phyloP scores from a whole-genome alignment of 2,329 filamentous ascomycete genomes.

The Aspergillus calidoustus region DNA sequence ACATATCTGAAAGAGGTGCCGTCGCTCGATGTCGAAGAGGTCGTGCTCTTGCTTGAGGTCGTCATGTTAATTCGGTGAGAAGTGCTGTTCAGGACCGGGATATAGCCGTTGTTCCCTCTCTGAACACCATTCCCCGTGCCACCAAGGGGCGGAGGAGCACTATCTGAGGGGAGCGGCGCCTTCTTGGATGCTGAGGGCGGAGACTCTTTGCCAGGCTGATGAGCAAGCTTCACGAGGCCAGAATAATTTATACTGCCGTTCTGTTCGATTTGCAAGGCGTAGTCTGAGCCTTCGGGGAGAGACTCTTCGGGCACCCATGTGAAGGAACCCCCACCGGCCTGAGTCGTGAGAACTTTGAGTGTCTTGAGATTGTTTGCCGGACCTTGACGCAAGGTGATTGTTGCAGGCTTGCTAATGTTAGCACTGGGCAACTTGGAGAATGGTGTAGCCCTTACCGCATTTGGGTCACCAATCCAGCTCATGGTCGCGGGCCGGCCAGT shows the following conservation, averaged over 20 bases:
- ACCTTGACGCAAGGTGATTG: slow-evolving; percentile 62
- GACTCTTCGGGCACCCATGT: slow-evolving; percentile 55
- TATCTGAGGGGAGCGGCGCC: slow-evolving; percentile 20
- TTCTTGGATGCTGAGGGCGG: background rate
- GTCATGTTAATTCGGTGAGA: slow-evolving; percentile 16
- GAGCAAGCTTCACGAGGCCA: slow-evolving; percentile 52
- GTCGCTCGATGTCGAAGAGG: slow-evolving; percentile 20
- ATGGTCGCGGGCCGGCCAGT: slow-evolving; percentile 56
- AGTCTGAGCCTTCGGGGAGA: slow-evolving; percentile 54
- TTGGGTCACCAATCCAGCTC: slow-evolving; percentile 53
- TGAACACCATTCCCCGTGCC: slow-evolving; percentile 12
- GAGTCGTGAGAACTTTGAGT: slow-evolving; percentile 53
- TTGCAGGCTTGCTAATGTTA: slow-evolving; percentile 51
- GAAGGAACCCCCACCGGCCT: slow-evolving; percentile 53
- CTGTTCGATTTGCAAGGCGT: slow-evolving; percentile 64
- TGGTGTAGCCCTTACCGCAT: slow-evolving; percentile 31
- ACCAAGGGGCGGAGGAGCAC: slow-evolving; percentile 15
- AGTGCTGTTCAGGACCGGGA: slow-evolving; percentile 24
- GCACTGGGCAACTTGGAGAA: background rate
- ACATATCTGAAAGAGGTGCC: slow-evolving; percentile 19
- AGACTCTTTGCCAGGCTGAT: slow-evolving; percentile 34
- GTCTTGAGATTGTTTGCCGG: slow-evolving; percentile 54
- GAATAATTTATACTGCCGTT: slow-evolving; percentile 60
- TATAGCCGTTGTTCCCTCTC: slow-evolving; percentile 27
- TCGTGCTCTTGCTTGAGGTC: slow-evolving; percentile 22